These are phyloP conservation scores for Monilinia laxa DNA, from an alignment of 2,329 filamentous ascomycete species.

Conservation along the genomic window DNA sequence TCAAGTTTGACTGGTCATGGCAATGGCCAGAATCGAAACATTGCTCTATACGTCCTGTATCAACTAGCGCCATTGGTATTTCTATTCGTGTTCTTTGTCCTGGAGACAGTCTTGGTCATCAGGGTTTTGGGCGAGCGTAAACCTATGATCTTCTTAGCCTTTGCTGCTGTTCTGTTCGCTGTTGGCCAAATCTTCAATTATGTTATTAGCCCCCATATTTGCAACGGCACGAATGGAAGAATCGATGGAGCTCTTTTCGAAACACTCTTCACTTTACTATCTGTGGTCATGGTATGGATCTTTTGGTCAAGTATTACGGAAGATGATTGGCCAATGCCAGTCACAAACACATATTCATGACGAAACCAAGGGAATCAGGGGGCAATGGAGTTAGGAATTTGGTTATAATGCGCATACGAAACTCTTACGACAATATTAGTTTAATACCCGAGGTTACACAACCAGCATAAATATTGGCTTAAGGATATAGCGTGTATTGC, in stretches of 20 bases:
- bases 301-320: constrained; percentile 99
- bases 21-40: constrained; percentile 58
- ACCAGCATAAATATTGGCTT: constrained; percentile 27
- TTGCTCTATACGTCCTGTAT: constrained; percentile 91
- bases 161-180: constrained; percentile 78
- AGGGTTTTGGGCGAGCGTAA: constrained; percentile 81
- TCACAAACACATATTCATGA: constrained; percentile 38
- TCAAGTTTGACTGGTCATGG: constrained; percentile 51
- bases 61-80: constrained; percentile 87
- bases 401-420: constrained; percentile 33
- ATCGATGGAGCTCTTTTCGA: constrained; percentile 94
- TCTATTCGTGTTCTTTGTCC: constrained; percentile 79
- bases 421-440: constrained; percentile 37
- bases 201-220: constrained; percentile 87
- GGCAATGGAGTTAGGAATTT: constrained; percentile 36
- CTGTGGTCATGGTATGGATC: constrained; percentile 81
- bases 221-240: constrained; percentile 75
- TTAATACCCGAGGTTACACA: constrained; percentile 29
- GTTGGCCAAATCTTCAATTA: constrained; percentile 97
- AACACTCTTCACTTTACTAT: constrained; percentile 83
- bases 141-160: constrained; percentile 85
- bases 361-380: constrained; percentile 23
- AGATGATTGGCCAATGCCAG: constrained; percentile 84
- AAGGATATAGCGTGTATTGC: constrained; percentile 21
- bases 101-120: constrained; percentile 82